Percentiles rank a stretch among this genome's conserved stretches.
phyloP scores from a whole-genome alignment of 129 eudicot species.

The Ambrosia trifida region DNA sequence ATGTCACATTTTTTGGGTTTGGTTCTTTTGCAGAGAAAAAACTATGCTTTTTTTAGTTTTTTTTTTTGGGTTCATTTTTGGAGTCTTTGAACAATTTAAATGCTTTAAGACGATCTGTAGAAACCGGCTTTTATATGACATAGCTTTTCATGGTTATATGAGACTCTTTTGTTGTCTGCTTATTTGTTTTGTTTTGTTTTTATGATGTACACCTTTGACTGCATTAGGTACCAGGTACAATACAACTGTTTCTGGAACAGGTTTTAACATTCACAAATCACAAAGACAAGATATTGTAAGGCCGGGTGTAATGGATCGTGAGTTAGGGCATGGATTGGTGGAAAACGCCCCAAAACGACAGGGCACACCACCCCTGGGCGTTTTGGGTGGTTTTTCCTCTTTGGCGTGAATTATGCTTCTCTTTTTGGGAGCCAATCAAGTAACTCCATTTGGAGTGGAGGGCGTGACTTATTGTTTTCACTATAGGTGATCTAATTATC shows the following conservation, averaged over 20 bases:
- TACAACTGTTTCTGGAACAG: not conserved
- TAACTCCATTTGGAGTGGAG: too few relatives aligned
- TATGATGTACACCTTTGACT: not conserved
- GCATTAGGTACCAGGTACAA: conserved; percentile 6
- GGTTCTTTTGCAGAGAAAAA: conserved; percentile 9
- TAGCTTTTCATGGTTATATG: not conserved
- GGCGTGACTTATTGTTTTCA: too few relatives aligned
- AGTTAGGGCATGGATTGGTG: too few relatives aligned
- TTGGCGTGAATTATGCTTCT: too few relatives aligned
- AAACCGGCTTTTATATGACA: not conserved
- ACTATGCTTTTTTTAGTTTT: conserved; percentile 15
- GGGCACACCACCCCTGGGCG: too few relatives aligned
- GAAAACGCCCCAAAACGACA: too few relatives aligned
- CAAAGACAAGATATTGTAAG: not conserved
- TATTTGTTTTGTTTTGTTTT: not conserved
- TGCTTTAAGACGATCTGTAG: conserved; percentile 1
- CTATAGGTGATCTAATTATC: not conserved
- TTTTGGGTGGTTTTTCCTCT: too few relatives aligned
- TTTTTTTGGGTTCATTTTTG: not conserved
- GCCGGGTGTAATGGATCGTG: too few relatives aligned
- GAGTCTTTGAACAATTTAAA: conserved; percentile 10
- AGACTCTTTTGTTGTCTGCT: not conserved
- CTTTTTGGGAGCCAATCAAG: too few relatives aligned
- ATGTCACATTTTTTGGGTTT: conserved; percentile 16
- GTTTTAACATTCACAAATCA: not conserved